Evolutionary conservation across 2,329 filamentous ascomycete genomes (phyloP).

Genomic region (Cercospora zeina): DNA sequence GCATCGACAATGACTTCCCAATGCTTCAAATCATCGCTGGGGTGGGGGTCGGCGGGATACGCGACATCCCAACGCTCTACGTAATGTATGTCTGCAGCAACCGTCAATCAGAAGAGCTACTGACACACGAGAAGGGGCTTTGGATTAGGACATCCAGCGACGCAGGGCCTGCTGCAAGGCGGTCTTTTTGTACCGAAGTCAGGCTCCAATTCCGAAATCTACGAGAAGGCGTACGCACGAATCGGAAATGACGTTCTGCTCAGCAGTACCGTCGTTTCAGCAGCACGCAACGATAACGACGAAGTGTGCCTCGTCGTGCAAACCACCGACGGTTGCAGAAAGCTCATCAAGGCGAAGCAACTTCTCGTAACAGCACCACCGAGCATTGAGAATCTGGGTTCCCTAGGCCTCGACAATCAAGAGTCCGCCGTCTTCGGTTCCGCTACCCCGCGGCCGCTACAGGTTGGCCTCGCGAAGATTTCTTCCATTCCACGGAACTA

Average conservation of each 20-base stretch:
- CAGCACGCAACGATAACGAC: constrained; percentile 1
- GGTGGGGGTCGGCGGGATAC: constrained; percentile 14
- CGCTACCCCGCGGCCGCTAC: not conserved
- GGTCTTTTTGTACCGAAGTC: constrained; percentile 11
- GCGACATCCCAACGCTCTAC: constrained; percentile 11
- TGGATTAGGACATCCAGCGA: constrained; percentile 1
- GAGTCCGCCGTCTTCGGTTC: constrained; percentile 12
- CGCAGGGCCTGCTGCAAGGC: not conserved
- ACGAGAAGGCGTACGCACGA: constrained; percentile 12
- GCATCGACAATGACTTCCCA: constrained; percentile 5
- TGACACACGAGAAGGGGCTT: constrained; percentile 8
- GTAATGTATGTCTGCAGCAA: constrained; percentile 12
- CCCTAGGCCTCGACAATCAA: constrained; percentile 7
- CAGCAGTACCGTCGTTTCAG: constrained; percentile 1
- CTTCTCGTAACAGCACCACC: constrained; percentile 12
- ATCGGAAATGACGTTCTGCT: constrained; percentile 6
- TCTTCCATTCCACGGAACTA: constrained; percentile 13
- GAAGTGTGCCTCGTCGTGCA: constrained; percentile 5
- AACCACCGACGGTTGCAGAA: not conserved
- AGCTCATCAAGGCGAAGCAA: constrained; percentile 14
- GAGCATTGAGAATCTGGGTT: constrained; percentile 10
- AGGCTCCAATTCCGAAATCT: constrained; percentile 7
- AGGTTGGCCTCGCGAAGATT: constrained; percentile 5
- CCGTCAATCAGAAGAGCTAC: not conserved
- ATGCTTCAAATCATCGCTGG: constrained; percentile 8